Base-by-base conservation (phyloP, 495 filamentous ascomycete genomes). In the Collariella sp. region DNA sequence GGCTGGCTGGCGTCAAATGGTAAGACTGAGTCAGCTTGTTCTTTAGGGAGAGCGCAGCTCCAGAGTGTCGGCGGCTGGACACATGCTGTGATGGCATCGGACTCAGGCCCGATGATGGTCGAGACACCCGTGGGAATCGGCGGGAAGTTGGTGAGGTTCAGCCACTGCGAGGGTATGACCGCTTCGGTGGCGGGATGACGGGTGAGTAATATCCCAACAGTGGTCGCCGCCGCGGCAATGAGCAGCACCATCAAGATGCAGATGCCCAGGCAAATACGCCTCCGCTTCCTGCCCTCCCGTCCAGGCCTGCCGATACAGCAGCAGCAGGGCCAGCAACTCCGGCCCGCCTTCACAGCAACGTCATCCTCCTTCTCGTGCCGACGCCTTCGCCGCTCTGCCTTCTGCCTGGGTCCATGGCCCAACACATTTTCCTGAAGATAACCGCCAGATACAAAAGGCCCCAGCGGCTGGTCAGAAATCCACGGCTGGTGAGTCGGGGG, bases 121-220 rank as follows among this genome's bases (percentile, higher is more conserved):
- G 83, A 74, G 49, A 94, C 74, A 1, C 90, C 90, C 0, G 86
- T 90, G 9, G 86, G 87, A 52, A 96, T 88, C 0, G 90, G 85
- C 33, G 90, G 90, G 57, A 86, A 95, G 23, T 82, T 82, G 1
- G 90, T 94, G 23, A 95, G 66, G 61, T 94, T 95, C 31, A 94
- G 75, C 81, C 86, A 96, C 40, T 65, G 65, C 1, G 68, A 71
- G 13, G 59, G 62, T 24, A 55, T 11, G 60, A 58, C 10, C 61
- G 78, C 20, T 57, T 60, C 56, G 66, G 64, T 15, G 62, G 68
- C 50, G 13, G 24, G 63, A 23, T 75, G 77, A n/a, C 70, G 74
- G 18, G 78, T 78, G 49, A 91, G 67, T 2, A 79, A 76, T 35
- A 81, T 74, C 1, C 79, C 84, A 0, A 89, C 73, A 3, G 81